Base-by-base conservation (phyloP, 1,284 basidiomycete genomes). In the Trametes versicolor region DNA sequence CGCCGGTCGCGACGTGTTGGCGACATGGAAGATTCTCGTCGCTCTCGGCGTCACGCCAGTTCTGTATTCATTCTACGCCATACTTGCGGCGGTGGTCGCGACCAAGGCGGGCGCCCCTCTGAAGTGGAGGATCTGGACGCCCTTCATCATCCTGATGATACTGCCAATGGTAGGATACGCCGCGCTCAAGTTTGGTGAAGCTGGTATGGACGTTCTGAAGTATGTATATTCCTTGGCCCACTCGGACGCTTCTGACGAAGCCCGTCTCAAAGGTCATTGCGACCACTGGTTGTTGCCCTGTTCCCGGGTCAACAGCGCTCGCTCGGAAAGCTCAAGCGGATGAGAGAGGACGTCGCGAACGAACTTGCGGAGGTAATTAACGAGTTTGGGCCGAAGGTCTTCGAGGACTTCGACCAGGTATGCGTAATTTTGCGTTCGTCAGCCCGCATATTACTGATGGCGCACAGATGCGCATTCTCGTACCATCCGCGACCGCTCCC, bases 161-260 rank as follows among this genome's bases (percentile, higher is more conserved):
- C 80, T 99, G 45, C 98, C 98, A 8, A 88, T 92, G 74, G 93
- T 99, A 81, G 97, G 94, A 57, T 96, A 94, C 76, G 96, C 96
- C 9, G 95, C 97, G 12, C 86, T 99, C 68, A 99, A 99, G 79
- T 99, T 99, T 75, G 97, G 97, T 52, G 98, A 99, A 79, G 98
- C 97, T 21, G 98, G 98, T 41, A 93, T 99, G 88, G 98, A 99
- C 75, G 96, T 99, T 39, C 86, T 98, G 70, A 99, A 99, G 95
- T 98, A 68, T 70, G 85, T 73, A n/a, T 66, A 9, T 2, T 10
- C 10, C 7, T 25, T 15, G 10, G 2, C 5, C 13, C 2, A 5
- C 1, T 34, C 7, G 5, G 25, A 39, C 12, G 34, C 12, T 27
- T 8, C 25, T 49, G 1, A 58, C n/a, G 2, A 4, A 21, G n/a